Percentiles rank a stretch among this genome's conserved stretches.
These are phyloP conservation scores for Eudorina sp. DNA, from an alignment of 139 green algal species.

Conservation along the genomic window DNA sequence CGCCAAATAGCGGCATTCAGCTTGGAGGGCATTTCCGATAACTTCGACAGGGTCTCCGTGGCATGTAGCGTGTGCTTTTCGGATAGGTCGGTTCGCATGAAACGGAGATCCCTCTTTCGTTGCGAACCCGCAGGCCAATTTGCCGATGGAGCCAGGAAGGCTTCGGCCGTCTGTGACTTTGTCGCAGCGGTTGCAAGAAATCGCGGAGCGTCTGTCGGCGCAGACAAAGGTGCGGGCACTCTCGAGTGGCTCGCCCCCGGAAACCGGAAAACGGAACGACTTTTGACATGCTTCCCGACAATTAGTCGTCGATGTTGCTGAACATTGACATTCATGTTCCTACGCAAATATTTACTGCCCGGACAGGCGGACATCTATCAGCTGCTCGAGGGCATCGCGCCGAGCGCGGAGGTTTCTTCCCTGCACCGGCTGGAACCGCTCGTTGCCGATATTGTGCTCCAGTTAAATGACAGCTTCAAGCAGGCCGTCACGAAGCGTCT, in stretches of 20 bases:
- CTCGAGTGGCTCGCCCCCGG: background rate
- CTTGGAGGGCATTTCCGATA: no score
- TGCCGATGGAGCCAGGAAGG: slow-evolving; percentile 22
- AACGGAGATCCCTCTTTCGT: slow-evolving; percentile 20
- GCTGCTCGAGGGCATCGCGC: slow-evolving; percentile 2
- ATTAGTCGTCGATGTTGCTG: no score
- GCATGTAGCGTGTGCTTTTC: no score
- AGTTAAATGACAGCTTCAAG: slow-evolving; percentile 30
- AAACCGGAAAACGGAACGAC: slow-evolving; percentile 21
- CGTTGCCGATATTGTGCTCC: slow-evolving; percentile 24
- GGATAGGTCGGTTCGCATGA: slow-evolving; percentile 25
- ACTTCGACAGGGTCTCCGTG: no score
- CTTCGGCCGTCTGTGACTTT: background rate
- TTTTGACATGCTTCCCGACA: no score
- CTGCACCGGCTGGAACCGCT: slow-evolving; percentile 13
- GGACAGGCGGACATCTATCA: slow-evolving; percentile 22
- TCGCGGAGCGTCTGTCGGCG: slow-evolving; percentile 21
- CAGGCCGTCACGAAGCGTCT: slow-evolving; percentile 1
- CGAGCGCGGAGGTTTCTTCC: background rate
- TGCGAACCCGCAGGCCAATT: slow-evolving; percentile 8
- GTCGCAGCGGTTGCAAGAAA: slow-evolving; percentile 15
- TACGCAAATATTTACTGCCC: background rate
- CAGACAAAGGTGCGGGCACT: slow-evolving; percentile 9
- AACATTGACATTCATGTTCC: no score
- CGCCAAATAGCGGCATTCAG: no score